Percentiles rank a stretch among this genome's conserved stretches.
Evolutionary conservation across 129 eudicot genomes (phyloP).

Genomic region (Sambucus nigra): DNA sequence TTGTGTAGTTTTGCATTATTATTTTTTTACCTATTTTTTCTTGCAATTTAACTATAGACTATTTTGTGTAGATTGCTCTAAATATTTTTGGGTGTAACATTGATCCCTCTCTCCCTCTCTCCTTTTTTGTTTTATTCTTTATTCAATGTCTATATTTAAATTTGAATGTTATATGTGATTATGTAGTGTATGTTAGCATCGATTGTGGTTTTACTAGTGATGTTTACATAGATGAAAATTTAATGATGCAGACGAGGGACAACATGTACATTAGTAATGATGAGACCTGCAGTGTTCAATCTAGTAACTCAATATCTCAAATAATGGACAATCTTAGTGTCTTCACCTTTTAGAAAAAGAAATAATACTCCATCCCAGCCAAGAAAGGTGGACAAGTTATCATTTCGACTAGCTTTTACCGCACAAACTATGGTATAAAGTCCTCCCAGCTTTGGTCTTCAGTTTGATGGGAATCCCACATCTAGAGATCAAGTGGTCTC

Average conservation of each 20-base stretch:
- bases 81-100: too few species aligned
- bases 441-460: slow-evolving; percentile 49
- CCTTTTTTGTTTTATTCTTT: neutral
- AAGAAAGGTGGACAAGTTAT: slow-evolving; percentile 25
- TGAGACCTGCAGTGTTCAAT: slow-evolving; percentile 22
- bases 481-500: neutral
- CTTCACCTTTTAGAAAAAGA: slow-evolving; percentile 39
- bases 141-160: neutral
- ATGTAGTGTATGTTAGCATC: slow-evolving; percentile 38
- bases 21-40: too few species aligned
- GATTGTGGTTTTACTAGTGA: slow-evolving; percentile 43
- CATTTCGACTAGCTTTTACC: slow-evolving; percentile 51
- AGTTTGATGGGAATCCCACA: slow-evolving; percentile 49
- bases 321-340: slow-evolving; percentile 44
- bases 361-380: slow-evolving; percentile 28
- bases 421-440: slow-evolving; percentile 56
- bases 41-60: too few species aligned
- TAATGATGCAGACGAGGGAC: slow-evolving; percentile 46
- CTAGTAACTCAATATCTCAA: slow-evolving; percentile 22
- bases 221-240: slow-evolving; percentile 29
- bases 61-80: too few species aligned
- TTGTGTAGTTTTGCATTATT: too few species aligned
- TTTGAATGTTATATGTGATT: neutral
- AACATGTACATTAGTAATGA: slow-evolving; percentile 25
- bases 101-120: neutral